Base-by-base conservation (phyloP, 1,139 yeast species). In the Nakaseomyces kungkrabaensis region DNA sequence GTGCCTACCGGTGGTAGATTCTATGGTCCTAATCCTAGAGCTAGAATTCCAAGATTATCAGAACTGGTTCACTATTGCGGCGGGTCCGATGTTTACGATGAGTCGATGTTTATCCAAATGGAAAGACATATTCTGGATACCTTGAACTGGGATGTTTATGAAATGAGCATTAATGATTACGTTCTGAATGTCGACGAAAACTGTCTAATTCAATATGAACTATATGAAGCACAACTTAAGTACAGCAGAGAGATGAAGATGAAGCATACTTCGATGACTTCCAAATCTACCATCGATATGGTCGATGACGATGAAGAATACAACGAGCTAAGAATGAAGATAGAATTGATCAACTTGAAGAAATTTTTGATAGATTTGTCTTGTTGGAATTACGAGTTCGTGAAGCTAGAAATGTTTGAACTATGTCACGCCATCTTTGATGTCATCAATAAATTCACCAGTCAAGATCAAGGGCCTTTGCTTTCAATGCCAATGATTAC, bases 31-130 rank as follows among this genome's bases (percentile, higher is more conserved):
- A 79, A 82, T 46, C 81, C 81, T 60, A 70, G 87, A 57, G 79
- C 80, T 55, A 71, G 88, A 62, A 74, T 80, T 50, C 86, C 86
- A 43, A 75, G 83, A 59, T 69, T 81, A 51, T 72, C 75, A 43
- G 88, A 81, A 62, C 69, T 81, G 56, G 79, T 81, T 52, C 79
- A 76, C 51, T 65, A 63, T 68, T 81, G 85, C 64, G 82, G 82
- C 36, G 76, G 78, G 48, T 70, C 74, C 56, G 75, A 81, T 56
- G 88, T 89, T 11, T 90, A 88, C 65, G 95, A 88, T 56, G 84
- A 82, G 57, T 83, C 84, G 54, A 88, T 90, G 95, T 89, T 92
- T 69, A 76, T 84, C 43, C 97, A 90, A 67, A 92, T 92, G 97
- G 97, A 92, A 69, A 79, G 80, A 68, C 97, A 92, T 67, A 84